Conservation (phyloP, 164 flowering plant genomes). For the Nelumbo lutea region DNA sequence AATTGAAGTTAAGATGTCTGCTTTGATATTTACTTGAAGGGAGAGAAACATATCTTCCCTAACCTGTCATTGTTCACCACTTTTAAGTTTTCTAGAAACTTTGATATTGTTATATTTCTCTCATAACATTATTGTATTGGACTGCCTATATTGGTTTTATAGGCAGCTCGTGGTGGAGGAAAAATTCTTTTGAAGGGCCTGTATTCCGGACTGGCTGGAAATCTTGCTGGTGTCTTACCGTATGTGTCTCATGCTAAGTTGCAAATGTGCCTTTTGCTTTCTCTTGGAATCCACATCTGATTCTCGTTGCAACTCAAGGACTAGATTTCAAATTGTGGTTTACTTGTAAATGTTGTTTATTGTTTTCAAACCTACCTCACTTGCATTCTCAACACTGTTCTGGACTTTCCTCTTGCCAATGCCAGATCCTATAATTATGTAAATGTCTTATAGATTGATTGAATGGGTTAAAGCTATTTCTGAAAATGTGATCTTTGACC, state of each 20-base stretch:
- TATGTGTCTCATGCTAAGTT: slow-evolving; percentile 32
- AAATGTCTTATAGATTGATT: too few relatives aligned
- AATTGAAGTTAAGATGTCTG: neutral
- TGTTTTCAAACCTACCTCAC: too few relatives aligned
- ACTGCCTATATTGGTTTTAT: neutral
- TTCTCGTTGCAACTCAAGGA: too few relatives aligned
- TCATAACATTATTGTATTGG: neutral
- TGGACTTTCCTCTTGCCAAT: too few relatives aligned
- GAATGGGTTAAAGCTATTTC: too few relatives aligned
- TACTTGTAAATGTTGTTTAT: too few relatives aligned
- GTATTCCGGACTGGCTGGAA: slow-evolving; percentile 88
- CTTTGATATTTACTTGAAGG: neutral
- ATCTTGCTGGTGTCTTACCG: slow-evolving; percentile 93
- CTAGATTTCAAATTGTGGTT: too few relatives aligned
- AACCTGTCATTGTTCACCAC: neutral
- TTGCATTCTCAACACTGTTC: too few relatives aligned
- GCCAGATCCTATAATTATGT: too few relatives aligned
- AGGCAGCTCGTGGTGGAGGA: slow-evolving; percentile 89
- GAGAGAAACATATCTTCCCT: neutral
- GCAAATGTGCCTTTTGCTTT: neutral
- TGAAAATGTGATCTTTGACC: too few relatives aligned
- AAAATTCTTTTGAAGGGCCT: slow-evolving; percentile 69
- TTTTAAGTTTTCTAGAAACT: neutral
- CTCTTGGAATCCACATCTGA: neutral
- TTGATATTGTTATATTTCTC: neutral